Percentiles rank a stretch among this genome's conserved stretches.
phyloP scores from a whole-genome alignment of 1,284 basidiomycete species.

The Thelephora terrestris region DNA sequence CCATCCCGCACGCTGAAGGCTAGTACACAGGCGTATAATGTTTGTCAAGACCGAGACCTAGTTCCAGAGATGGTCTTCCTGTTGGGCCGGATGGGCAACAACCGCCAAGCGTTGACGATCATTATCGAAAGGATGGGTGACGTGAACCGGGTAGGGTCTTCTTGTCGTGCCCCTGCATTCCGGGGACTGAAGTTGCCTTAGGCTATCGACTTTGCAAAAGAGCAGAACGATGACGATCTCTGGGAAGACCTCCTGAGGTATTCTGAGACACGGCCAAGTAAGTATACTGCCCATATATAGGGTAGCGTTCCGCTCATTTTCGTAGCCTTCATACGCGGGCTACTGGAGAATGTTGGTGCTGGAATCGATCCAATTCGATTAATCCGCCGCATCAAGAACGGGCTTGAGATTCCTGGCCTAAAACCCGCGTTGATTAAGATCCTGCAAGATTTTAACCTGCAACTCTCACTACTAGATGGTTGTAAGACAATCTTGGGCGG shows the following conservation, averaged over 20 bases:
- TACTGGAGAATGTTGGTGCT: slow-evolving; percentile 92
- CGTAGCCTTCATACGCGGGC: slow-evolving; percentile 84
- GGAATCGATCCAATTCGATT: slow-evolving; percentile 94
- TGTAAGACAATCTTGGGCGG: slow-evolving; percentile 81
- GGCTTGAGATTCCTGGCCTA: slow-evolving; percentile 91
- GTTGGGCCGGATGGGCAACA: slow-evolving; percentile 95
- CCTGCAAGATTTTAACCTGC: slow-evolving; percentile 88
- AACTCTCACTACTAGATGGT: slow-evolving; percentile 83
- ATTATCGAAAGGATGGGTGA: slow-evolving; percentile 95
- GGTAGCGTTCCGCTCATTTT: slow-evolving; percentile 1
- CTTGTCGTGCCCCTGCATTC: neutral
- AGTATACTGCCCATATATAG: slow-evolving; percentile 12
- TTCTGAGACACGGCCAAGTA: slow-evolving; percentile 86
- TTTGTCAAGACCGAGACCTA: slow-evolving; percentile 78
- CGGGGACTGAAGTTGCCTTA: slow-evolving; percentile 19
- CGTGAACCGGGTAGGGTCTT: slow-evolving; percentile 63
- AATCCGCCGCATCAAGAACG: slow-evolving; percentile 91
- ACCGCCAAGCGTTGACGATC: slow-evolving; percentile 86
- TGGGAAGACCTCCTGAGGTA: slow-evolving; percentile 96
- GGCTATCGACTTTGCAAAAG: slow-evolving; percentile 98
- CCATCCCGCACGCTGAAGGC: neutral
- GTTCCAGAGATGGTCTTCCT: slow-evolving; percentile 98
- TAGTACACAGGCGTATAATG: slow-evolving; percentile 63
- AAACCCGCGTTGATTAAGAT: slow-evolving; percentile 95
- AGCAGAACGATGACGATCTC: slow-evolving; percentile 93